Base-by-base conservation (phyloP, 441 rosid genomes). In the Jatropha podagrica region DNA sequence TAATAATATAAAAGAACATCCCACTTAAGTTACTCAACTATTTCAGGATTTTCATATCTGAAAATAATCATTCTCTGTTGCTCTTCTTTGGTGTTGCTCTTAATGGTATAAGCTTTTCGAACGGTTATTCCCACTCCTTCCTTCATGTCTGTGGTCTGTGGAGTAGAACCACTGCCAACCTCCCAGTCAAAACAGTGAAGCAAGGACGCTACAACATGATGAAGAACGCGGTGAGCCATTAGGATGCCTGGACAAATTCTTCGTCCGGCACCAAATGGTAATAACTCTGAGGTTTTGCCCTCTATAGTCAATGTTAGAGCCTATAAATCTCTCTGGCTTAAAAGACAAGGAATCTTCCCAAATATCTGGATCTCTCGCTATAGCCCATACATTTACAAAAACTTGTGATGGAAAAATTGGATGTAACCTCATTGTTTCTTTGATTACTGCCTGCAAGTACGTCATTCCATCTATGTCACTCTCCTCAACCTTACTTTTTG, bases 181-280 rank as follows among this genome's bases (percentile, higher is more conserved):
- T 79, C 80, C 86, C 82, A 81, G 4, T 80, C 81, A 77, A 77
- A 81, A 51, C 41, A 40, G 60, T 85, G 82, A 49, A 81, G 69
- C 68, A 85, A 13, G 4, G 80, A 72, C 11, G 81, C 86, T n/a
- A 78, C 20, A 41, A 9, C 74, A 23, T 79, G 77, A 58, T 73
- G 80, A 73, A 71, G 2, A 18, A 76, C 46, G 68, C 75, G 51
- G n/a, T 73, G 76, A 52, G 85, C 86, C 23, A 83, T 20, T 26
- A 74, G 41, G 0, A 83, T 58, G 51, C 83, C 88, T 1, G 44
- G 70, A 44, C 86, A 85, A 42, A 81, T 77, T 72, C 82, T 37
- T 76, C 88, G 71, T 7, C 86, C 81, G 0, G 79, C 42, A 13
- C 88, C 85, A 18, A 85, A 85, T 23, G 83, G 88, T 6, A 80